These are phyloP conservation scores for Athelia psychrophila DNA, from an alignment of 1,284 basidiomycete genomes.

Conservation along the genomic window DNA sequence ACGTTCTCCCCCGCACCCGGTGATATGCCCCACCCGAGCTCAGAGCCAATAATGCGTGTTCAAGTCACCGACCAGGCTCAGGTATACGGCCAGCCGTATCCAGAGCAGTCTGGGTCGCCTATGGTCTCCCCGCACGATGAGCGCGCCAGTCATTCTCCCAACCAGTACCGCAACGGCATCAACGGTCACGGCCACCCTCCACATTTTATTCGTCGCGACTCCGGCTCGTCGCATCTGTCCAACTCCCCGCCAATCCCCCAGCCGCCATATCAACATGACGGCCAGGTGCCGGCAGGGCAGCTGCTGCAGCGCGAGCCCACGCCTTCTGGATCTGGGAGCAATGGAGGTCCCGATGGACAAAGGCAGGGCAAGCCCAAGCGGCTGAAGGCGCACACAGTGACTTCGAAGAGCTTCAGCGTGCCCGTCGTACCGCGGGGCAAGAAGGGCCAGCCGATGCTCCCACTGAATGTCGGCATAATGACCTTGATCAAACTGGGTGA, in stretches of 20 bases:
- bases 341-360: slow-evolving; percentile 32
- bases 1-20: not conserved
- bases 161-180: not conserved
- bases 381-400: slow-evolving; percentile 75
- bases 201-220: not conserved
- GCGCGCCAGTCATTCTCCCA: slow-evolving; percentile 1
- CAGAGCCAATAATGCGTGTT: not conserved
- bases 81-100: slow-evolving; percentile 8
- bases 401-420: slow-evolving; percentile 68
- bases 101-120: slow-evolving; percentile 23
- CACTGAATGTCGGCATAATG: slow-evolving; percentile 80
- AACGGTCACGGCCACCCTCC: not conserved
- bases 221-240: not conserved
- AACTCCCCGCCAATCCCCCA: not conserved
- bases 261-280: not conserved
- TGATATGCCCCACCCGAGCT: not conserved
- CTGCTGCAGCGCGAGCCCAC: slow-evolving; percentile 16
- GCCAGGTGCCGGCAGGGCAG: slow-evolving; percentile 7
- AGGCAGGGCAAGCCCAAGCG: slow-evolving; percentile 64
- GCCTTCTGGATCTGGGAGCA: slow-evolving; percentile 17
- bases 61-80: too few relatives aligned
- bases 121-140: slow-evolving; percentile 22
- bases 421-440: slow-evolving; percentile 73
- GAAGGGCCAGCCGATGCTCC: slow-evolving; percentile 62
- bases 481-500: slow-evolving; percentile 68